Evolutionary conservation across 306 rosid genomes (phyloP).

Genomic region (Argentina anserina): DNA sequence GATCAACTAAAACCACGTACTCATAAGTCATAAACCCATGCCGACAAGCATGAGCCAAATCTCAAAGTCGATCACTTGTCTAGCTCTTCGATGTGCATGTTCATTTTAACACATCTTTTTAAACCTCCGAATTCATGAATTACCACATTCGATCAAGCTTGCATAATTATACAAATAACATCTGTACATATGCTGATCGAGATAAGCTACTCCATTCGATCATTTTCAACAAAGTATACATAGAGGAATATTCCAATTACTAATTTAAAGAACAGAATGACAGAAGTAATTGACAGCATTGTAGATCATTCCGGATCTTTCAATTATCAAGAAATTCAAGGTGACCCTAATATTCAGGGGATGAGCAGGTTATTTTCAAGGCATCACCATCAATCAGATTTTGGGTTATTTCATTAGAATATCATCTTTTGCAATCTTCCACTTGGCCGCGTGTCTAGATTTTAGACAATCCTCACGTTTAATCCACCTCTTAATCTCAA

Average conservation of each 20-base stretch:
- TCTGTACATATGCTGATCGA: not conserved
- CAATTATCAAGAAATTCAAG: not conserved
- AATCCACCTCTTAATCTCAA: not conserved
- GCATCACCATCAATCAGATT: slow-evolving; percentile 22
- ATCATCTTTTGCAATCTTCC: slow-evolving; percentile 7
- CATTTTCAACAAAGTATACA: not conserved
- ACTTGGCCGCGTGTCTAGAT: not conserved
- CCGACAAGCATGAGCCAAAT: not conserved
- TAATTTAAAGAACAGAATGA: not conserved
- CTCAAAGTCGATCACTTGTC: not conserved
- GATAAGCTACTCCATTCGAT: not conserved
- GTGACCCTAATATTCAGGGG: not conserved
- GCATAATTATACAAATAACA: too few relatives aligned
- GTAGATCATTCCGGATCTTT: not conserved
- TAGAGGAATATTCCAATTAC: not conserved
- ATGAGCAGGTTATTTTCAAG: not conserved
- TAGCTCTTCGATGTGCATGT: not conserved
- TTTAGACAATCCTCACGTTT: not conserved
- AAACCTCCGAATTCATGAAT: not conserved
- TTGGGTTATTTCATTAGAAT: not conserved
- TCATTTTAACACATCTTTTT: not conserved
- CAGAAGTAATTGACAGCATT: not conserved
- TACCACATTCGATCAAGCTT: not conserved
- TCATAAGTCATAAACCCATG: not conserved
- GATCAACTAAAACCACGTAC: not conserved